Evolutionary conservation across 805 yeast species (phyloP), one percentile per base, ranked within the genome.

Genomic region (Myxozyma lipomycoides): DNA sequence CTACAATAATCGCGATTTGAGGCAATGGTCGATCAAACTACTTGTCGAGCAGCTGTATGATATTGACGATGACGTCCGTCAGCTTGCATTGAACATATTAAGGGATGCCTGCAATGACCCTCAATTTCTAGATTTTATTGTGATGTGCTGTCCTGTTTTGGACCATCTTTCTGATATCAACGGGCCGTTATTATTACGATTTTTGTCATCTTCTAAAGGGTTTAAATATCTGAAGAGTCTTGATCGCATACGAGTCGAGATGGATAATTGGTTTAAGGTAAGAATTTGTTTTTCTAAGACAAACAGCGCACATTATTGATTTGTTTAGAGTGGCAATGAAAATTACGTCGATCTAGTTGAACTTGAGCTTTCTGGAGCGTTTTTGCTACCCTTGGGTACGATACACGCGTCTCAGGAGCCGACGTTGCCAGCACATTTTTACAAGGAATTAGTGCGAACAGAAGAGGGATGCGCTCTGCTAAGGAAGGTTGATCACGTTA

Each of bases 391-490:
- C 12, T 9, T 28, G 12, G 12, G 32, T 9, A 12, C 7, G 7
- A 28, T 7, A 9, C 12, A 28, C 12, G 17, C 28, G 12, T 10
- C 32, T 19, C 7, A 21, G 42, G 37, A 36, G 35, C 30, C n/a
- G 18, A 23, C 36, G 15, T 18, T 12, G 21, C 88, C 89, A 0
- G 67, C 76, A 23, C 90, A 86, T 63, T 86, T 91, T 60, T 88
- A 86, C 66, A 86, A 87, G 15, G 86, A 83, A 60, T 71, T 91
- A 42, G 84, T 87, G 0, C 78, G 83, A 47, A 87, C 96, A 0
- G 84, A 78, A 51, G 91, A 86, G 51, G 98, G 98, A 0, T 73
- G 86, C 47, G 73, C 74, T 23, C 69, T 83, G 43, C 73, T 91
- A 42, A 73, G 77, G 26, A 70, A 76, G 30, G 73, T 73, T 39